A percentile compares a stretch with the other conserved stretches of the same genome.
phyloP scores from a whole-genome alignment of 306 rosid genomes.

The Prunus campanulata region DNA sequence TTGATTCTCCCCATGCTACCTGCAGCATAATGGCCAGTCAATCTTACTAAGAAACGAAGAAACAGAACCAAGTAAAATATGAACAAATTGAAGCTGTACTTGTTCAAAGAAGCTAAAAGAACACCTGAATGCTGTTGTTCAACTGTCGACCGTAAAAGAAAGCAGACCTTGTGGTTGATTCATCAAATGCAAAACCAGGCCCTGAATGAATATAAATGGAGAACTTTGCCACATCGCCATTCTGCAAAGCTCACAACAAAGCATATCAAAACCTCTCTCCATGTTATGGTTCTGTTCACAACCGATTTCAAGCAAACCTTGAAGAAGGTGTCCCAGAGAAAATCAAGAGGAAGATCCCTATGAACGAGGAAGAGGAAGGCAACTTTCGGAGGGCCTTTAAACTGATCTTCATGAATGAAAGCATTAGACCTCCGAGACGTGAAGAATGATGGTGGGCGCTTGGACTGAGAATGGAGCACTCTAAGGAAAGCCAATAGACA shows the following conservation, averaged over 20 bases:
- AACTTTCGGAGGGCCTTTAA: slow-evolving; percentile 23
- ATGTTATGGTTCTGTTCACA: not conserved
- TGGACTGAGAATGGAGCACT: slow-evolving; percentile 18
- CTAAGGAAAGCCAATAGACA: slow-evolving; percentile 21
- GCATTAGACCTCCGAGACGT: not conserved
- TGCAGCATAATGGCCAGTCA: slow-evolving; percentile 12
- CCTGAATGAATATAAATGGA: slow-evolving; percentile 38
- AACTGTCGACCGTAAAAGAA: slow-evolving; percentile 41
- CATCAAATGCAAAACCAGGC: slow-evolving; percentile 44
- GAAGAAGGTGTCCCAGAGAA: slow-evolving; percentile 27
- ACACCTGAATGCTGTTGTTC: slow-evolving; percentile 39
- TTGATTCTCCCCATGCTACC: slow-evolving; percentile 58
- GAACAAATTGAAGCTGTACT: not conserved
- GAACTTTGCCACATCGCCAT: slow-evolving; percentile 20
- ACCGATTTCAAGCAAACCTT: slow-evolving; percentile 8
- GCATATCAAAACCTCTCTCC: not conserved
- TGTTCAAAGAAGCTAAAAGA: slow-evolving; percentile 5
- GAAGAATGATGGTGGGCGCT: slow-evolving; percentile 12
- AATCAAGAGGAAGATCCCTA: slow-evolving; percentile 26
- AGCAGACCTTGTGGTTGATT: slow-evolving; percentile 36
- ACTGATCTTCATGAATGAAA: not conserved
- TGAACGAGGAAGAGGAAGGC: slow-evolving; percentile 22
- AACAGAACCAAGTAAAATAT: not conserved
- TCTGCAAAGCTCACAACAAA: slow-evolving; percentile 2
- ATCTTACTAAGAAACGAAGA: not conserved